Conservation (phyloP, 495 filamentous ascomycete species). For the Xylaria bambusicola region DNA sequence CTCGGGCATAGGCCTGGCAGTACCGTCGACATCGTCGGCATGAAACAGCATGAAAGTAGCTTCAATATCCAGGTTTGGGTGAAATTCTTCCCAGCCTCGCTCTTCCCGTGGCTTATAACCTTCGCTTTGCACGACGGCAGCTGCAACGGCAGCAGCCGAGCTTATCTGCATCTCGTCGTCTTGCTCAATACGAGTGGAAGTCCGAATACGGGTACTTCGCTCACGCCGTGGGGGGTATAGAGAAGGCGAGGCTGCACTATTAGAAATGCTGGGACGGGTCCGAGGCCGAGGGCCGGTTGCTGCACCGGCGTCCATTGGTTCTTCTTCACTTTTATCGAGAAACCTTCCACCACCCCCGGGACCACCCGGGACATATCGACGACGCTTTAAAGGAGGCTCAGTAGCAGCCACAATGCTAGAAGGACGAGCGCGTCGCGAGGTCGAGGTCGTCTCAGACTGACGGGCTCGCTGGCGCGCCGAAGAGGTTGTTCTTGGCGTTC, state of each 20-base stretch:
- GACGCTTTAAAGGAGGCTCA: constrained; percentile 55
- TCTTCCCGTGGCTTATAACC: constrained; percentile 97
- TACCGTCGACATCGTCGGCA: constrained; percentile 81
- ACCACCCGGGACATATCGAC: constrained; percentile 72
- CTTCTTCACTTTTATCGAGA: constrained; percentile 62
- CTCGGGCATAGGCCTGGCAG: constrained; percentile 43
- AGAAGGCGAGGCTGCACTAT: constrained; percentile 41
- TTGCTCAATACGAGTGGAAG: constrained; percentile 47
- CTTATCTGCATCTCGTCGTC: constrained; percentile 61
- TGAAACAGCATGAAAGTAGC: constrained; percentile 73
- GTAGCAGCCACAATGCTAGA: constrained; percentile 44
- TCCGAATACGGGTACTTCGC: constrained; percentile 56
- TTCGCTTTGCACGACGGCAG: constrained; percentile 84
- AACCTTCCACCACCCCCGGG: constrained; percentile 80
- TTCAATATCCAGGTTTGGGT: constrained; percentile 90
- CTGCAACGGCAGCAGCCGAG: constrained; percentile 81
- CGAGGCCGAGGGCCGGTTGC: constrained; percentile 40
- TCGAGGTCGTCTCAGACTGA: constrained; percentile 43
- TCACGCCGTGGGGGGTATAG: constrained; percentile 47
- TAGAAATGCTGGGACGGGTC: constrained; percentile 32
- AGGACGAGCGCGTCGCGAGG: constrained; percentile 42
- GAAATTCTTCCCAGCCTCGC: constrained; percentile 94
- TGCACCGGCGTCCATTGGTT: constrained; percentile 44
- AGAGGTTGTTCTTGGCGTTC: constrained; percentile 43
- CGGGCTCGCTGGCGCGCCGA: constrained; percentile 46